Percentiles rank a stretch among this genome's conserved stretches.
These are phyloP conservation scores for Trichothecium roseum DNA, from an alignment of 2,329 filamentous ascomycete genomes.

Conservation along the genomic window DNA sequence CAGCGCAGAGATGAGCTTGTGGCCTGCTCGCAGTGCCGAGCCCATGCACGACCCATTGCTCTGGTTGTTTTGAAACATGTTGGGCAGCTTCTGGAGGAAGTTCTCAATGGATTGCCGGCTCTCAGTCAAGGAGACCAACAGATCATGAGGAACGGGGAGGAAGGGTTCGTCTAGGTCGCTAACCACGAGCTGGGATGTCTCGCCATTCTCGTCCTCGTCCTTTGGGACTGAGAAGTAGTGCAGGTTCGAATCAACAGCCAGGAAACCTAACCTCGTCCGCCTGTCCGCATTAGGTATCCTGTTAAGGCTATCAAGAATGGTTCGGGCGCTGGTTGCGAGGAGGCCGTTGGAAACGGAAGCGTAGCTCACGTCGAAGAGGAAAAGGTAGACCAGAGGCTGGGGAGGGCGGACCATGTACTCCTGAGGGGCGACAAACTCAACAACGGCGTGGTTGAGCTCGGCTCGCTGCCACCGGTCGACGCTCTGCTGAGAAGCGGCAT, in stretches of 20 bases:
- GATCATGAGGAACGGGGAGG: slow-evolving; percentile 82
- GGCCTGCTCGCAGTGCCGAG: slow-evolving; percentile 80
- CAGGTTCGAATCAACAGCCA: slow-evolving; percentile 87
- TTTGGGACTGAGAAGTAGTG: slow-evolving; percentile 95
- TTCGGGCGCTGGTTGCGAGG: slow-evolving; percentile 82
- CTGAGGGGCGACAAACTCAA: slow-evolving; percentile 94
- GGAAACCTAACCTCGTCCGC: slow-evolving; percentile 84
- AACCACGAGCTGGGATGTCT: slow-evolving; percentile 86
- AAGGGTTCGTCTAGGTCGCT: slow-evolving; percentile 96
- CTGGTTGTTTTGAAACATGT: slow-evolving; percentile 95
- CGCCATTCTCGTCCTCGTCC: slow-evolving; percentile 73
- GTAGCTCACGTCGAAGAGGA: slow-evolving; percentile 91
- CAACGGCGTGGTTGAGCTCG: slow-evolving; percentile 91
- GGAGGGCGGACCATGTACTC: slow-evolving; percentile 99
- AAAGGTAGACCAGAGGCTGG: slow-evolving; percentile 89
- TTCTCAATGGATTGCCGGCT: slow-evolving; percentile 83
- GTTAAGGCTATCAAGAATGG: slow-evolving; percentile 89
- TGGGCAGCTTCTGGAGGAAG: slow-evolving; percentile 82
- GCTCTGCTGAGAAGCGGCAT: slow-evolving; percentile 79
- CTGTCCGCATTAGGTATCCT: slow-evolving; percentile 97
- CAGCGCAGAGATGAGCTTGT: slow-evolving; percentile 89
- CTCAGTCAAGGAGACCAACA: slow-evolving; percentile 81
- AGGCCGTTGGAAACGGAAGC: slow-evolving; percentile 82
- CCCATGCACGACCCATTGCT: slow-evolving; percentile 90
- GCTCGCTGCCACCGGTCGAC: slow-evolving; percentile 86